Evolutionary conservation across 345 rosid species (phyloP).

Genomic region (Heritiera fomes): DNA sequence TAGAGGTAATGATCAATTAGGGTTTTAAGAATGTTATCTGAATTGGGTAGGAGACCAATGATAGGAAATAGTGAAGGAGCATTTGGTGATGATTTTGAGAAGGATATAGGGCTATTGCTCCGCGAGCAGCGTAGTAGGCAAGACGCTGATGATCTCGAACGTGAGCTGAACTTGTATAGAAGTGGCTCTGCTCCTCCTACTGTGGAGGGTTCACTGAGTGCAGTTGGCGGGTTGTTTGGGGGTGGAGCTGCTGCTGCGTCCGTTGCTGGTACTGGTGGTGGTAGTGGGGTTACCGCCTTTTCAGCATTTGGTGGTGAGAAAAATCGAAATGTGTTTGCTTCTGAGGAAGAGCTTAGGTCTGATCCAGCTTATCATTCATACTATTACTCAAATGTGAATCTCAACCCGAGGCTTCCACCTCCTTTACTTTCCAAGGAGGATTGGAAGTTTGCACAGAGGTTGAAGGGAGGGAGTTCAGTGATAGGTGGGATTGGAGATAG

Average conservation of each 20-base stretch:
- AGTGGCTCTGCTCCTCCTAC: slow-evolving; percentile 85
- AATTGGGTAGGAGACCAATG: slow-evolving; percentile 63
- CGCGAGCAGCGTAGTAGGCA: slow-evolving; percentile 54
- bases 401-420: slow-evolving; percentile 93
- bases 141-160: slow-evolving; percentile 59
- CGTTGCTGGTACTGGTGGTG: slow-evolving; percentile 1
- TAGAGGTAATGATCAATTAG: slow-evolving; percentile 36
- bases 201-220: slow-evolving; percentile 65
- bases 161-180: slow-evolving; percentile 62
- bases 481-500: slow-evolving; percentile 80
- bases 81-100: slow-evolving; percentile 72
- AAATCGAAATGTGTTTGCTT: slow-evolving; percentile 44
- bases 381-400: slow-evolving; percentile 72
- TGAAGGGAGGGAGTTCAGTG: slow-evolving; percentile 56
- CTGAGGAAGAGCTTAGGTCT: slow-evolving; percentile 78
- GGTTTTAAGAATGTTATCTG: slow-evolving; percentile 57
- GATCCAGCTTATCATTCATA: slow-evolving; percentile 72
- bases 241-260: slow-evolving; percentile 41
- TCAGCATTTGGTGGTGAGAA: slow-evolving; percentile 46
- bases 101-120: slow-evolving; percentile 60
- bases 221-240: slow-evolving; percentile 60
- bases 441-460: slow-evolving; percentile 77
- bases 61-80: slow-evolving; percentile 65
- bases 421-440: slow-evolving; percentile 87
- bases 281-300: slow-evolving; percentile 30